Percentiles rank a stretch among this genome's conserved stretches.
phyloP scores from a whole-genome alignment of 2,329 filamentous ascomycete genomes.

The Diaporthe citrichinensis region DNA sequence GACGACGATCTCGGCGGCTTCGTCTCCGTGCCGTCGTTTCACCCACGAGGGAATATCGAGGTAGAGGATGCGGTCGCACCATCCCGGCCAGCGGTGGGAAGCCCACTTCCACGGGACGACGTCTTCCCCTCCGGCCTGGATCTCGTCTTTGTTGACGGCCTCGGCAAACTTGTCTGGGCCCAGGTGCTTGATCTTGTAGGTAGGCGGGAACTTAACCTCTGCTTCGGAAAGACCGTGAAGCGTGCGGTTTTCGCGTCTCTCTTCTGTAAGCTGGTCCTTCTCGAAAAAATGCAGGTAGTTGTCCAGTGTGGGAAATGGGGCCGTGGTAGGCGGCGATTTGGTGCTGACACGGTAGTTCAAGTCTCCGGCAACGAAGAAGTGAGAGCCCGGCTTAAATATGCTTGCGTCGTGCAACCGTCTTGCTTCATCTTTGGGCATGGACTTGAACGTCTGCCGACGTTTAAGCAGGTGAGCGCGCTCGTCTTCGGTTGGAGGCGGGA shows the following conservation, averaged over 20 bases:
- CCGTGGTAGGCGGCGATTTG: constrained; percentile 71
- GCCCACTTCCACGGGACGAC: constrained; percentile 79
- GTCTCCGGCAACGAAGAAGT: constrained; percentile 91
- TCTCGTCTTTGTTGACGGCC: constrained; percentile 46
- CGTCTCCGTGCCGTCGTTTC: constrained; percentile 47
- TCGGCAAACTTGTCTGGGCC: constrained; percentile 49
- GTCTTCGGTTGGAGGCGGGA: constrained; percentile 45
- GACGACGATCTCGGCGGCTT: constrained; percentile 60
- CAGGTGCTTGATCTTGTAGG: constrained; percentile 85
- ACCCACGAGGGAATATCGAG: constrained; percentile 72
- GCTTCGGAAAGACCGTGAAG: constrained; percentile 85
- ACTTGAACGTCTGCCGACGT: constrained; percentile 17
- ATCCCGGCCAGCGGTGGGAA: constrained; percentile 86
- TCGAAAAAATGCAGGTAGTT: constrained; percentile 78
- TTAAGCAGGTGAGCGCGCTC: constrained; percentile 44
- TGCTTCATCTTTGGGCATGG: constrained; percentile 52
- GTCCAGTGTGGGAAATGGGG: constrained; percentile 74
- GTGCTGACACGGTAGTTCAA: constrained; percentile 93
- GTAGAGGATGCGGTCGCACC: constrained; percentile 93
- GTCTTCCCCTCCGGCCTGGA: constrained; percentile 45
- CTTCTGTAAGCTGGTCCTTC: constrained; percentile 83
- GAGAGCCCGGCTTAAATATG: constrained; percentile 81
- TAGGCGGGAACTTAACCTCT: constrained; percentile 85
- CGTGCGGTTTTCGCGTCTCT: constrained; percentile 77
- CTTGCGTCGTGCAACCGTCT: constrained; percentile 67